Evolutionary conservation across 2,329 filamentous ascomycete genomes (phyloP).

Genomic region (Aspergillus udagawae): DNA sequence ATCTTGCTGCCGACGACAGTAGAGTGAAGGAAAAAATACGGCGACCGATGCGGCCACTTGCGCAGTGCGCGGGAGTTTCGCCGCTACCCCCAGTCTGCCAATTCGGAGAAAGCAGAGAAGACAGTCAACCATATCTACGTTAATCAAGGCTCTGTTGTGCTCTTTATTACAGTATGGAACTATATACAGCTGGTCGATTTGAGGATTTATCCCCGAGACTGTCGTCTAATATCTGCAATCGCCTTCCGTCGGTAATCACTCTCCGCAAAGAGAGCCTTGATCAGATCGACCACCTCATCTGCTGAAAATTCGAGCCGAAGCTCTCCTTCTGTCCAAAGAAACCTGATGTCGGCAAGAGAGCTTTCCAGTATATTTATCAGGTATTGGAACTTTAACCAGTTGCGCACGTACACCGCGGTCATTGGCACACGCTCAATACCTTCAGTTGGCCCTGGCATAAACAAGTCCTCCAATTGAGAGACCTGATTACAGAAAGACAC

Average conservation of each 20-base stretch:
- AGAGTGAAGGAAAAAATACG: conserved; percentile 36
- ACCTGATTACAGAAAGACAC: conserved; percentile 54
- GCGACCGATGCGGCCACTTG: conserved; percentile 37
- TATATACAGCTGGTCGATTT: conserved; percentile 3
- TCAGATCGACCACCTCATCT: conserved; percentile 60
- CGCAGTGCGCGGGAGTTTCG: conserved; percentile 35
- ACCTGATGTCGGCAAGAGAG: conserved; percentile 62
- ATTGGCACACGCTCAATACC: conserved; percentile 43
- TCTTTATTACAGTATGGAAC: background rate
- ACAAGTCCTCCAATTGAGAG: conserved; percentile 54
- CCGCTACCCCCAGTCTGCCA: conserved; percentile 4
- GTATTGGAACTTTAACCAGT: conserved; percentile 65
- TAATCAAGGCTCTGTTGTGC: background rate
- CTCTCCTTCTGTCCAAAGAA: conserved; percentile 62
- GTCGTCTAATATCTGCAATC: conserved; percentile 53
- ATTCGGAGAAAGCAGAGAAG: background rate
- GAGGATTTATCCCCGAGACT: conserved; percentile 16
- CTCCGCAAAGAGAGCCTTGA: conserved; percentile 62
- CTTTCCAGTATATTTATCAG: conserved; percentile 60
- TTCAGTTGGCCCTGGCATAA: conserved; percentile 43
- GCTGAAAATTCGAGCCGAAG: conserved; percentile 58
- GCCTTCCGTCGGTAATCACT: conserved; percentile 56
- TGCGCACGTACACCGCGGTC: conserved; percentile 58
- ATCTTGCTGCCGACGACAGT: background rate
- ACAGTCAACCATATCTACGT: background rate